phyloP scores from a whole-genome alignment of 768 basidiomycete genomes.

The Cystobasidium ongulense region DNA sequence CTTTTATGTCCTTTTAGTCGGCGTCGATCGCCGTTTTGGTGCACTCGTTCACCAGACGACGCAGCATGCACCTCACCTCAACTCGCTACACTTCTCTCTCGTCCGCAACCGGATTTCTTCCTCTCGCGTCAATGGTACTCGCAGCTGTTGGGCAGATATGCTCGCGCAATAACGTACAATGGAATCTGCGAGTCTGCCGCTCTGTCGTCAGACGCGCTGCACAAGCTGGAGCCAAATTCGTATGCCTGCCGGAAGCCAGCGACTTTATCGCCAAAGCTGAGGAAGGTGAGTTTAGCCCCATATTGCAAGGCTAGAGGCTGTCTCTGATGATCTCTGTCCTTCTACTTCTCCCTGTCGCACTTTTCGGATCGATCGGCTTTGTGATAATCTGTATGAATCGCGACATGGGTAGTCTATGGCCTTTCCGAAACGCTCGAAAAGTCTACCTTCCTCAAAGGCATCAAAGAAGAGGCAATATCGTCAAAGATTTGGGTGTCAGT shows the following conservation, averaged over 20 bases:
- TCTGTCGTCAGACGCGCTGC: conserved; percentile 34
- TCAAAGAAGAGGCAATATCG: conserved; percentile 27
- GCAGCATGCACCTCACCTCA: too few relatives aligned
- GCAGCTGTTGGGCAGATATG: conserved; percentile 39
- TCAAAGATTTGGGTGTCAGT: conserved; percentile 36
- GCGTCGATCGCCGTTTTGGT: too few relatives aligned
- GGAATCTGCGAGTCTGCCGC: conserved; percentile 30
- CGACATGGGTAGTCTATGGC: background rate
- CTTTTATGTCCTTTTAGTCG: too few relatives aligned
- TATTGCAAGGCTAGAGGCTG: background rate
- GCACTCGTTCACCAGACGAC: too few relatives aligned
- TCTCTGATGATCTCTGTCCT: background rate
- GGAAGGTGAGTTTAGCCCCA: conserved; percentile 1
- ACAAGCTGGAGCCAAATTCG: background rate
- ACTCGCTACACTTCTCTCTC: too few relatives aligned
- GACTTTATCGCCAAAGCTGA: conserved; percentile 38
- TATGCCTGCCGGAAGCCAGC: conserved; percentile 39
- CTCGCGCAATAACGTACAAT: conserved; percentile 35
- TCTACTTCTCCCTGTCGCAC: background rate
- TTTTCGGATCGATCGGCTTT: background rate
- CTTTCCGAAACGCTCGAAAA: conserved; percentile 30
- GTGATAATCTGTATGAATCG: background rate
- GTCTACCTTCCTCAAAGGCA: conserved; percentile 33
- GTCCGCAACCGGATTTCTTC: background rate
- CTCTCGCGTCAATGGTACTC: conserved; percentile 26